These are phyloP conservation scores for Penicillium sp. DNA, from an alignment of 2,329 filamentous ascomycete genomes.

Conservation along the genomic window DNA sequence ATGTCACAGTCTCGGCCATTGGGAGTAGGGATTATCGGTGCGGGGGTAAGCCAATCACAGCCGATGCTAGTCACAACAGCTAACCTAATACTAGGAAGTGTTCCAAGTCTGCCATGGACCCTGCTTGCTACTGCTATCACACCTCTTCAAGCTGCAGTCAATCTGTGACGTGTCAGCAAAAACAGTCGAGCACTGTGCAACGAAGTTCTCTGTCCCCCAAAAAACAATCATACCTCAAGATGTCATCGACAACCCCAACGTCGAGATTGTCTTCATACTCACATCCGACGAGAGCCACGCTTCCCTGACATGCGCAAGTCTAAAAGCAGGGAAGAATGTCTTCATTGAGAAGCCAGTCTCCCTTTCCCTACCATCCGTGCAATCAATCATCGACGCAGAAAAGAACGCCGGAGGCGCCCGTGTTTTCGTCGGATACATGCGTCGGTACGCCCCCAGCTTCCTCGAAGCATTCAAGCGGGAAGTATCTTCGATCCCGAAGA, in stretches of 20 bases:
- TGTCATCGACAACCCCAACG: constrained; percentile 13
- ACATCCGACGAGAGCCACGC: constrained; percentile 22
- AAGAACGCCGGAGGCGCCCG: constrained; percentile 11
- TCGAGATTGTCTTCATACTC: constrained; percentile 18
- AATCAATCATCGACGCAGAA: constrained; percentile 15
- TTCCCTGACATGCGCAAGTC: constrained; percentile 9
- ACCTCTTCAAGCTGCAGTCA: constrained; percentile 16
- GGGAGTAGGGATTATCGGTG: constrained; percentile 14
- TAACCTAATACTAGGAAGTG: constrained; percentile 8
- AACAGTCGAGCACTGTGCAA: constrained; percentile 14
- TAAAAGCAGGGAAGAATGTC: constrained; percentile 18
- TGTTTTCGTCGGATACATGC: constrained; percentile 22
- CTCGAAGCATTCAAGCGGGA: constrained; percentile 17
- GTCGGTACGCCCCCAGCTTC: constrained; percentile 17
- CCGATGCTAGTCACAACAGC: neutral
- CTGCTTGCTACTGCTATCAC: constrained; percentile 13
- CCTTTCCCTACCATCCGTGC: constrained; percentile 7
- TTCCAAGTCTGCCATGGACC: constrained; percentile 19
- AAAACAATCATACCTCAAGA: constrained; percentile 14
- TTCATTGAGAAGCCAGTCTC: constrained; percentile 19
- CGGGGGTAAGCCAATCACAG: constrained; percentile 7
- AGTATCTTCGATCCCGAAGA: constrained; percentile 10
- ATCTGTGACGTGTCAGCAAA: constrained; percentile 18
- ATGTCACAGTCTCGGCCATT: constrained; percentile 3
- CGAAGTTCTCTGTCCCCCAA: constrained; percentile 12